Base-by-base conservation (phyloP, 2,329 filamentous ascomycete genomes). In the Xylariaceae sp. region DNA sequence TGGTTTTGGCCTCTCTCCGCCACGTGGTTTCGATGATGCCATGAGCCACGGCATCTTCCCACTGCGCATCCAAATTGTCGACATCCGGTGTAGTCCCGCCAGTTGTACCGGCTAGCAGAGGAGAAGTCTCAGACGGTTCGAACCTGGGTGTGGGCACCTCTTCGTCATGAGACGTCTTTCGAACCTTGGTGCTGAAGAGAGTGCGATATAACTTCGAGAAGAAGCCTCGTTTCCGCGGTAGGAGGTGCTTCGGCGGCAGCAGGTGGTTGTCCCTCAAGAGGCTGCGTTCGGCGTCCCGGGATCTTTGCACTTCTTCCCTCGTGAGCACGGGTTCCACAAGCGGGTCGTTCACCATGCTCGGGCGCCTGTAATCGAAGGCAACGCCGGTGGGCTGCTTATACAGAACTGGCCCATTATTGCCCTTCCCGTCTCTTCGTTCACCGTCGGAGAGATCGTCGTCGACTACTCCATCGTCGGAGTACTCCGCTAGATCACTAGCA, bases 21-120 rank as follows among this genome's bases (percentile, higher is more conserved):
- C 92, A 97, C 5, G 90, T 95, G 4, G 92, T 96, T 49, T 86
- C 85, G 60, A 97, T 92, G 66, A 84, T 81, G 10, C 91, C 90
- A 0, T 87, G 81, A 0, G 83, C 80, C 10, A 96, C 88, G 0
- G 92, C 92, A 57, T 91, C 87, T 58, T 92, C 86, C 90, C 90
- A 95, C 66, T 89, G 86, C 63, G 84, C 79, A 61, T 87, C 82
- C 47, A 92, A 76, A 48, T 80, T 76, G 43, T 83, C 81, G 4
- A 77, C 73, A 5, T 72, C 75, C 52, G 75, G 75, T 37, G 73
- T 73, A 19, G 76, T 73, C 10, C 75, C 74, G 60, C 16, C 72
- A 72, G 50, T 67, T 63, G 60, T 54, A 66, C 74, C 68, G 80
- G 81, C 42, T 10, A 75, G 55, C 40, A 76, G 61, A 3, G 69